Evolutionary conservation across 345 rosid genomes (phyloP), one percentile per base, ranked within the genome.

Genomic region (Rhodamnia rubescens): DNA sequence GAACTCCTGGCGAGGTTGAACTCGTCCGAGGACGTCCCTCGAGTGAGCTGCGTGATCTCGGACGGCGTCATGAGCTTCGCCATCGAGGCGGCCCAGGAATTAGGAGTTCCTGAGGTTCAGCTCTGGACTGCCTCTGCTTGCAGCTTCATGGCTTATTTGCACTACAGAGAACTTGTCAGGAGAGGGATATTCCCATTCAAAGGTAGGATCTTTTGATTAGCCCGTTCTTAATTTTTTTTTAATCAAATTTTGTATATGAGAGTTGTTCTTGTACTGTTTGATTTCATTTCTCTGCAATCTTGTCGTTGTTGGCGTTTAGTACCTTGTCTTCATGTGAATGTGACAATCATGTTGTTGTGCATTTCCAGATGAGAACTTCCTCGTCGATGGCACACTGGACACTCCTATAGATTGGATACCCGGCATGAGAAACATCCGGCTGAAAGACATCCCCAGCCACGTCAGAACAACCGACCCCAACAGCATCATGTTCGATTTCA

Each of bases 21-120:
- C 44, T 83, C 88, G 3, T 14, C 88, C 5, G 27, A 4, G 6
- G 85, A 83, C 5, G 84, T 80, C 49, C 90, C 90, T 5, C 75
- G 75, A 3, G 88, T 90, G 8, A 89, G 82, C 24, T 84, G 88
- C 55, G 57, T 91, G 29, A 29, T 91, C 5, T 84, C 88, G 0
- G 93, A 91, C n/a, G 90, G 88, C 6, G 69, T 88, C 5, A 91
- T 90, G 92, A 80, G 85, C 58, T 89, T 90, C 6, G 85, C 82
- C n/a, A 80, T 81, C 1, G 47, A 86, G 18, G 91, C 88, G 0
- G 92, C 88, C 0, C 47, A 58, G 56, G 64, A 81, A 40, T 42
- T 92, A 1, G 89, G 91, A n/a, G 64, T 90, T 26, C 89, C 88
- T 4, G 84, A 85, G 58, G 84, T 87, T 82, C 83, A 59, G 20